Evolutionary conservation across 495 filamentous ascomycete genomes (phyloP).

Genomic region (Viridothelium virens): DNA sequence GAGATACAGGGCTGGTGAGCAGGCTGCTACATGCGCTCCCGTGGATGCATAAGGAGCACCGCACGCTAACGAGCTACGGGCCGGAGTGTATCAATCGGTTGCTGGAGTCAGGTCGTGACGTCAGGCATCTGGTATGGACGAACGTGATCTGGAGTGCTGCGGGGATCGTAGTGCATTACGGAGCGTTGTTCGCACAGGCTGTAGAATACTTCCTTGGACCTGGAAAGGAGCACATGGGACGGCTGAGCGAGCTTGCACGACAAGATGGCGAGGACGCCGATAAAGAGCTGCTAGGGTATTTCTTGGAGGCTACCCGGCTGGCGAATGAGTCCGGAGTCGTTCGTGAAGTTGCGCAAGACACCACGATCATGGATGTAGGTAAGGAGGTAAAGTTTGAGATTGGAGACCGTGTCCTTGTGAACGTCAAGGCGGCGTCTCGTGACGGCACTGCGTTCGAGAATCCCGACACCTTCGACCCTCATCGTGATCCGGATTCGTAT

Average conservation of each 20-base stretch:
- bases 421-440: conserved; percentile 37
- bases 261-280: conserved; percentile 35
- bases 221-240: conserved; percentile 42
- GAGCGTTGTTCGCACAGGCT: conserved; percentile 33
- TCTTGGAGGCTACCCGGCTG: conserved; percentile 34
- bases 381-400: conserved; percentile 39
- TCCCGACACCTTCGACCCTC: conserved; percentile 28
- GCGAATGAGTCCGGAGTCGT: conserved; percentile 32
- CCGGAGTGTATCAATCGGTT: conserved; percentile 32
- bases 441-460: conserved; percentile 30
- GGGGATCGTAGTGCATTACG: conserved; percentile 38
- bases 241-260: conserved; percentile 42
- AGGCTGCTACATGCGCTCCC: background rate
- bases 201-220: conserved; percentile 40
- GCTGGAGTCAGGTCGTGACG: conserved; percentile 22
- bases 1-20: background rate
- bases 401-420: conserved; percentile 44
- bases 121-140: conserved; percentile 32
- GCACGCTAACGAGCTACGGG: conserved; percentile 31
- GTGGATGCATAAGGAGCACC: background rate
- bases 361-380: conserved; percentile 39
- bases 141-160: conserved; percentile 39
- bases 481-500: conserved; percentile 28
- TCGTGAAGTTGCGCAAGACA: conserved; percentile 25
- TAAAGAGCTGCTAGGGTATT: conserved; percentile 34